phyloP scores from a whole-genome alignment of 495 filamentous ascomycete genomes.

The Pyrenopolyporus hunteri region DNA sequence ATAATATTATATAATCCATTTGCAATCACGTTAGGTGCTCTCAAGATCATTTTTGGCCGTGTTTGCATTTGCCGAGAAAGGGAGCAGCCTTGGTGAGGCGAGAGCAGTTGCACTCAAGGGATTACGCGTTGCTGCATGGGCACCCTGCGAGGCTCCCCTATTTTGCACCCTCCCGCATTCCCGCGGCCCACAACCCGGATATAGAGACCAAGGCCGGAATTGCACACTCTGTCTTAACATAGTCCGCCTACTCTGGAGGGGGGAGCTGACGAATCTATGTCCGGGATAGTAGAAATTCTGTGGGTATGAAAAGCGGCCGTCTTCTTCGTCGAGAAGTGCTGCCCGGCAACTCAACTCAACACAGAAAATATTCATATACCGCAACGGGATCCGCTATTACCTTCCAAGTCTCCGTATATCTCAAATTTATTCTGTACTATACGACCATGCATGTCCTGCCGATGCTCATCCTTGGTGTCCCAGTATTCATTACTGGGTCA shows the following conservation, averaged over 20 bases:
- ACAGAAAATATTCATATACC: background rate
- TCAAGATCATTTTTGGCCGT: background rate
- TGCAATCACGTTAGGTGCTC: conserved; percentile 9
- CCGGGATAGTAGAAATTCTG: background rate
- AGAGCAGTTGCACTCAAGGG: conserved; percentile 4
- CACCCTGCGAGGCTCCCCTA: conserved; percentile 13
- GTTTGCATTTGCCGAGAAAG: conserved; percentile 21
- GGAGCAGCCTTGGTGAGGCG: background rate
- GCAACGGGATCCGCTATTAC: background rate
- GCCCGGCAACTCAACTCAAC: conserved; percentile 1
- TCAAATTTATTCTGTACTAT: background rate
- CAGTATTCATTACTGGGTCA: conserved; percentile 12
- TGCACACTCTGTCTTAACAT: conserved; percentile 4
- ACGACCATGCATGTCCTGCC: conserved; percentile 13
- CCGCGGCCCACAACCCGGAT: conserved; percentile 27
- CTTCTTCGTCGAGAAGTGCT: conserved; percentile 5
- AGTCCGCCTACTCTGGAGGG: background rate
- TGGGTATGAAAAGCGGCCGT: conserved; percentile 21
- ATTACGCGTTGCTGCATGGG: conserved; percentile 35
- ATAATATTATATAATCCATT: conserved; percentile 20
- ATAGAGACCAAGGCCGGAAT: conserved; percentile 16
- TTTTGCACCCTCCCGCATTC: conserved; percentile 15
- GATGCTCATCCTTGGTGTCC: conserved; percentile 28
- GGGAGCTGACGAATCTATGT: conserved; percentile 29
- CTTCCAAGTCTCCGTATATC: background rate